Base-by-base conservation (phyloP, 225 moss, liverwort and hornwort species). In the Asterella californica region DNA sequence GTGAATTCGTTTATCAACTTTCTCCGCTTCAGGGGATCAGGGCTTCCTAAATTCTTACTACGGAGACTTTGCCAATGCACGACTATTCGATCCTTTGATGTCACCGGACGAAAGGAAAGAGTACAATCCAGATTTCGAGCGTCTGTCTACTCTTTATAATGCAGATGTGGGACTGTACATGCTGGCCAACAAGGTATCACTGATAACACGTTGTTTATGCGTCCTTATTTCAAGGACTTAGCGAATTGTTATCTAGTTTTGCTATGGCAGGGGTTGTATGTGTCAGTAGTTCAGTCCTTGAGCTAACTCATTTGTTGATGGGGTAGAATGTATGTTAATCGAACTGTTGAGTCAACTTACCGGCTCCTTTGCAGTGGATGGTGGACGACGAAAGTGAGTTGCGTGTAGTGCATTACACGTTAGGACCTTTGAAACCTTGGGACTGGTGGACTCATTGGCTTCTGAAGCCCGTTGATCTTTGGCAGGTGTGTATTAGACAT, bases 381-480 rank as follows among this genome's bases (percentile, higher is more conserved):
- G 93, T 99, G 4, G 93, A 99, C 72, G 95, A 84, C 47, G 80
- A 84, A 4, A 87, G 72, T 38, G 93, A 95, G 77, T 85, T 99
- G 57, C 91, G 93, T 6, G 99, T 99, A 46, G 90, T 99, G 21
- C 99, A 99, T 74, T 99, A 95, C 79, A 99, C 99, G 0, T 88
- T 99, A 19, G 99, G 99, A 15, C 99, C 95, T 25, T 77, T 99
- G 75, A 99, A 99, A 89, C 99, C 99, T 15, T 99, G 99, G 99
- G 95, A 99, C 54, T 99, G 99, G 99, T 99, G 92, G 85, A 85
- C 93, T 60, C 89, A 90, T 64, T 99, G 99, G 99, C 89, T 99
- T 68, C 75, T 99, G 70, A 90, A 91, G 80, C 99, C 99, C 21
- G 95, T 95, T 19, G 87, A 84, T 74, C 78, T 88, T 82, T 99